Evolutionary conservation across 2,329 filamentous ascomycete species (phyloP).

Genomic region (Fusarium anguioides): DNA sequence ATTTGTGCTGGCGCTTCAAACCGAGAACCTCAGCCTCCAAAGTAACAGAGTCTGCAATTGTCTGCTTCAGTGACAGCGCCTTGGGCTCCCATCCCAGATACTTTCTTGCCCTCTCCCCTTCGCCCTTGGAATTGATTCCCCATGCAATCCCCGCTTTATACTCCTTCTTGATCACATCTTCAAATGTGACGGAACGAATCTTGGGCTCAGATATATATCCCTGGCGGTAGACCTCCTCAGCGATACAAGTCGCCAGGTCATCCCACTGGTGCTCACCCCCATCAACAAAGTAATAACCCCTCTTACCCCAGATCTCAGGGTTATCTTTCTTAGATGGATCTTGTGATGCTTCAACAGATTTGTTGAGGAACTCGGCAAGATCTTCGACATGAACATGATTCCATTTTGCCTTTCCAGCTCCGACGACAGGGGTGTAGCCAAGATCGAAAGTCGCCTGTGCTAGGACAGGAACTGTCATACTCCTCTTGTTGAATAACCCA

Average conservation of each 20-base stretch:
- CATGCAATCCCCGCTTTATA: conserved; percentile 46
- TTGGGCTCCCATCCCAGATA: conserved; percentile 60
- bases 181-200: conserved; percentile 45
- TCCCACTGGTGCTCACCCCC: conserved; percentile 70
- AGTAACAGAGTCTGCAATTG: conserved; percentile 52
- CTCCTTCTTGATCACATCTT: conserved; percentile 46
- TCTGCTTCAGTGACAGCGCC: conserved; percentile 51
- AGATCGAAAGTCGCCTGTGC: conserved; percentile 54
- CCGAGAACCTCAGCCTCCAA: conserved; percentile 54
- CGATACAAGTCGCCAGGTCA: conserved; percentile 66
- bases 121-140: conserved; percentile 58
- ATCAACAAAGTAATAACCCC: conserved; percentile 72
- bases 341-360: conserved; percentile 62
- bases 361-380: conserved; percentile 56
- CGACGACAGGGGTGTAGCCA: conserved; percentile 58
- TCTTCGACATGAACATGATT: conserved; percentile 64
- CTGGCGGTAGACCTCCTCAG: conserved; percentile 59
- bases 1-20: conserved; percentile 46
- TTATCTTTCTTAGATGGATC: conserved; percentile 66
- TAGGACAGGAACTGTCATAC: conserved; percentile 61
- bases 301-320: conserved; percentile 70
- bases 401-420: conserved; percentile 60
- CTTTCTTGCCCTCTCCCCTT: conserved; percentile 56
- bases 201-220: conserved; percentile 46
- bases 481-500: conserved; percentile 61